These are phyloP conservation scores for Cutaneotrichosporon spelunceum DNA, from an alignment of 1,284 basidiomycete species.

Conservation along the genomic window DNA sequence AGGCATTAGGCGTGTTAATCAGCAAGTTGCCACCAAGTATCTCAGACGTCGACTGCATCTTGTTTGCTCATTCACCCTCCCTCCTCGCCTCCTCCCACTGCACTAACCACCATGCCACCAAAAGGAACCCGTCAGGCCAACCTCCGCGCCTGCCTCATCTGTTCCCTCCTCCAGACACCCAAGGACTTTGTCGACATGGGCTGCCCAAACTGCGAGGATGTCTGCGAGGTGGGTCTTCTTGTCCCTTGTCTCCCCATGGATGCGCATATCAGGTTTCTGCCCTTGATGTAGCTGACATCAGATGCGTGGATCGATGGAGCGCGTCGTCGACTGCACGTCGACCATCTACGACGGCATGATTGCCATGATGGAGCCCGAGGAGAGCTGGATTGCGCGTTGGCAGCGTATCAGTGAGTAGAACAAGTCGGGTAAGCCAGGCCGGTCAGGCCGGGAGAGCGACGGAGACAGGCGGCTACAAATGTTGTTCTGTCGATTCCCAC, in stretches of 20 bases:
- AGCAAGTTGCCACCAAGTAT: not conserved
- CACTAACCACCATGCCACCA: conserved; percentile 31
- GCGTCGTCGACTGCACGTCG: conserved; percentile 85
- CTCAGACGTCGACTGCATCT: not conserved
- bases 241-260: not conserved
- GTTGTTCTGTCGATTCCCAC: too few relatives aligned
- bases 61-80: not conserved
- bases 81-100: not conserved
- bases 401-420: conserved; percentile 76
- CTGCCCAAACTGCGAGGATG: conserved; percentile 95
- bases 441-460: not conserved
- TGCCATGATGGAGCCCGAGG: conserved; percentile 79
- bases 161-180: conserved; percentile 81
- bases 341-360: conserved; percentile 91
- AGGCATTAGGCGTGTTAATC: not conserved
- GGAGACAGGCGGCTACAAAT: too few relatives aligned
- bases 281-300: conserved; percentile 44
- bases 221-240: conserved; percentile 68
- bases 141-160: conserved; percentile 85
- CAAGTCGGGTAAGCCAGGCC: not conserved
- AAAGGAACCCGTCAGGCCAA: conserved; percentile 44
- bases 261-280: not conserved
- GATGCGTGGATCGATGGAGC: conserved; percentile 85
- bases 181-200: conserved; percentile 80
- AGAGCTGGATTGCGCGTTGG: conserved; percentile 94